phyloP scores from a whole-genome alignment of 2,329 filamentous ascomycete genomes.

The Colletotrichum sp. region DNA sequence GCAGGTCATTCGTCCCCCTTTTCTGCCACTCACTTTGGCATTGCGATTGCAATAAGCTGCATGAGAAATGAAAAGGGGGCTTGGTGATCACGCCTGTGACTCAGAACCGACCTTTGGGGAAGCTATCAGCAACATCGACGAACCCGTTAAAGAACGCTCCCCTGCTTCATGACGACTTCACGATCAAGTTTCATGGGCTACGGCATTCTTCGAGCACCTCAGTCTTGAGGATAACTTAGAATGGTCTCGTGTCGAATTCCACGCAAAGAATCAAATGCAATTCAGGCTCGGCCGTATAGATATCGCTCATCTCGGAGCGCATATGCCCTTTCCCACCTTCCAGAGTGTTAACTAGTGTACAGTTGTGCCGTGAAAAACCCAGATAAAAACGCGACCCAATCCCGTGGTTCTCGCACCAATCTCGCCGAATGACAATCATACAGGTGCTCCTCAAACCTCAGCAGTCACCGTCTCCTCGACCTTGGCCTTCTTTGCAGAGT shows the following conservation, averaged over 20 bases:
- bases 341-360: constrained; percentile 6
- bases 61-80: not conserved
- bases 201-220: not conserved
- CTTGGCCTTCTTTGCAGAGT: constrained; percentile 36
- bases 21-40: not conserved
- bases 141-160: not conserved
- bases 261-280: not conserved
- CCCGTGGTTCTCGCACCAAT: not conserved
- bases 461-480: constrained; percentile 28
- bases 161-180: not conserved
- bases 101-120: not conserved
- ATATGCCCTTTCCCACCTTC: not conserved
- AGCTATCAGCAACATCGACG: not conserved
- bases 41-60: not conserved
- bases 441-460: constrained; percentile 19
- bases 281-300: not conserved
- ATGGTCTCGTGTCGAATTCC: not conserved
- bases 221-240: not conserved
- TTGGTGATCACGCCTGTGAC: not conserved
- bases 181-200: not conserved
- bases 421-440: not conserved
- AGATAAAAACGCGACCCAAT: not conserved
- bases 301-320: not conserved
- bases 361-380: constrained; percentile 7
- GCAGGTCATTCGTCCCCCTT: not conserved